These are phyloP conservation scores for Exophiala calicioides DNA, from an alignment of 2,329 filamentous ascomycete species.

Conservation along the genomic window DNA sequence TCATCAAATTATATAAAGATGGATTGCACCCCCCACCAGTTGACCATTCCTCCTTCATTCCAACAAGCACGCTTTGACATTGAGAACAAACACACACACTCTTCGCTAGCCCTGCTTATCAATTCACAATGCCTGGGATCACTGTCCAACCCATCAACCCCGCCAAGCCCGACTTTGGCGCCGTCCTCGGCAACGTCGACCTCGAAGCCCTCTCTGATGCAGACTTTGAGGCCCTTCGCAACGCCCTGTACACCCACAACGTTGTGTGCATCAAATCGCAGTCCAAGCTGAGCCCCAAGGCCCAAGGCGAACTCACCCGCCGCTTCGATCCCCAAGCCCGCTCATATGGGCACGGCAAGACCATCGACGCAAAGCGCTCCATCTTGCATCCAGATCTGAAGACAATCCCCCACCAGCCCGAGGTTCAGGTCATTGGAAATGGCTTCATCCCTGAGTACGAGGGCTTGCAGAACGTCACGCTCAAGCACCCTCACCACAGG, in stretches of 20 bases:
- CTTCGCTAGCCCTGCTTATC: too few species aligned
- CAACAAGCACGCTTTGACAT: too few species aligned
- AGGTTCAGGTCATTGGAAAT: slow-evolving; percentile 79
- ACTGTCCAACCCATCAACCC: slow-evolving; percentile 19
- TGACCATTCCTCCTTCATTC: too few species aligned
- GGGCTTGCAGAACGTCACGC: slow-evolving; percentile 65
- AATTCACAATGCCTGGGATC: slow-evolving; percentile 22
- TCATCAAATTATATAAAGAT: too few species aligned
- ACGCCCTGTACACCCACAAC: slow-evolving; percentile 67
- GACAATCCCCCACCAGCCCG: slow-evolving; percentile 76
- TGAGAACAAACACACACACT: too few species aligned
- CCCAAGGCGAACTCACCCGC: slow-evolving; percentile 72
- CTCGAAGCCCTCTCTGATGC: slow-evolving; percentile 64
- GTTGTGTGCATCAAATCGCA: slow-evolving; percentile 73
- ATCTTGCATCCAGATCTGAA: slow-evolving; percentile 78
- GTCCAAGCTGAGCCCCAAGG: slow-evolving; percentile 62
- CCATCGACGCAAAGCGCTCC: slow-evolving; percentile 63
- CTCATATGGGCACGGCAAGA: slow-evolving; percentile 75
- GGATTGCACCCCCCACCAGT: too few species aligned
- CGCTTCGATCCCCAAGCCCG: slow-evolving; percentile 68
- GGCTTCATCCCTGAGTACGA: slow-evolving; percentile 70
- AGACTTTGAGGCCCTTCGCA: slow-evolving; percentile 64
- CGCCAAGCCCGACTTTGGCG: slow-evolving; percentile 56
- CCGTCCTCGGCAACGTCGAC: slow-evolving; percentile 58
- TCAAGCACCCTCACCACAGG: slow-evolving; percentile 74